Conservation (phyloP, 805 yeast genomes). For the Wickerhamiella slavikovae region DNA sequence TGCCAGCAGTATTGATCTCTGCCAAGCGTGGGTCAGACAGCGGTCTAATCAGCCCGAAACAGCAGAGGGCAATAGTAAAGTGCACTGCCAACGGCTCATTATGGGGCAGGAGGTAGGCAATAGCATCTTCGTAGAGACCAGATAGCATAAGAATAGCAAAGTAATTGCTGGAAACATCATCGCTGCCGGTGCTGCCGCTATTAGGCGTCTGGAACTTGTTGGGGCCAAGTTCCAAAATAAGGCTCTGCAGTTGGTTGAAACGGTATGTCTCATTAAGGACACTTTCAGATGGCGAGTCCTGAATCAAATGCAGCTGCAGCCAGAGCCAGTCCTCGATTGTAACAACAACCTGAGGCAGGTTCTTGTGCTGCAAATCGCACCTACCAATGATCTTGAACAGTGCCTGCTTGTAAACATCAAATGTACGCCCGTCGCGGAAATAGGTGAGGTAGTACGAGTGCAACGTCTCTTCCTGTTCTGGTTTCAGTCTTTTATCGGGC, state of each 20-base stretch:
- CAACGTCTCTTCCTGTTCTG: constrained; percentile 46
- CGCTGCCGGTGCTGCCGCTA: too few species aligned
- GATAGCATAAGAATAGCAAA: constrained; percentile 51
- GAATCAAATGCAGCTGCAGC: constrained; percentile 66
- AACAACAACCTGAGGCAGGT: constrained; percentile 43
- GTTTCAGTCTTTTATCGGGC: constrained; percentile 33
- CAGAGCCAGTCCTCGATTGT: constrained; percentile 94
- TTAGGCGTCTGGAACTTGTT: constrained; percentile 31
- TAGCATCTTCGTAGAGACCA: constrained; percentile 69
- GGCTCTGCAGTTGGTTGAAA: constrained; percentile 51
- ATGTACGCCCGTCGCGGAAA: constrained; percentile 41
- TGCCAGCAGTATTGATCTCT: constrained; percentile 14
- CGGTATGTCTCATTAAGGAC: constrained; percentile 45
- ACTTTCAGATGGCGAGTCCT: constrained; percentile 30
- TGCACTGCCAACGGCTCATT: constrained; percentile 81
- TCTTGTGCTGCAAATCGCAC: constrained; percentile 45
- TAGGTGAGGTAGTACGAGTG: constrained; percentile 69
- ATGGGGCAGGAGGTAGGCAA: constrained; percentile 36
- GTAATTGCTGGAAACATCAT: constrained; percentile 47
- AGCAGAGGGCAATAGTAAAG: constrained; percentile 59
- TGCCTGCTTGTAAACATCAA: constrained; percentile 80
- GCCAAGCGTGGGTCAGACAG: constrained; percentile 12
- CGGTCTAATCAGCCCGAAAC: constrained; percentile 45
- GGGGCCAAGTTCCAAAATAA: constrained; percentile 51
- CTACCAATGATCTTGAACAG: constrained; percentile 86